Conservation (phyloP, 352 stramenopile genomes). For the Phytophthora foliorum region DNA sequence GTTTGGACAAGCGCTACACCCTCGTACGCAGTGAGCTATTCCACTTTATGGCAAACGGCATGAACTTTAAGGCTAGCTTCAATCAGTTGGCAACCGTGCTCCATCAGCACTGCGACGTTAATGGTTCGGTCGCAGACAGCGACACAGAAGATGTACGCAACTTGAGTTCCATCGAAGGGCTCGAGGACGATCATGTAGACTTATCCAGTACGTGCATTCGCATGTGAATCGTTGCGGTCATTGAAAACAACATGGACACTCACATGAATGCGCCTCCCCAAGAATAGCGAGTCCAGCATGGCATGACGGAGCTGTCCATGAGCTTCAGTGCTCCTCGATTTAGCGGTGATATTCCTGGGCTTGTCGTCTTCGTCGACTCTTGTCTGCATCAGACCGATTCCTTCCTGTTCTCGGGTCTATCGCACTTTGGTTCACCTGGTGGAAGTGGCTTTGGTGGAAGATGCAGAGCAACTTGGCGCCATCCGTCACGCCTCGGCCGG, state of each 20-base stretch:
- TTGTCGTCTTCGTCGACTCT: constrained; percentile 17
- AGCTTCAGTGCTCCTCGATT: constrained; percentile 5
- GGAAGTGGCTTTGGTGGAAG: constrained; percentile 8
- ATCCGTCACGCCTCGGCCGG: constrained; percentile 68
- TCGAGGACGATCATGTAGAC: constrained; percentile 16
- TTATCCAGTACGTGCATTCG: constrained; percentile 12
- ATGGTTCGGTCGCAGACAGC: constrained; percentile 8
- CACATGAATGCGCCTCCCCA: not conserved
- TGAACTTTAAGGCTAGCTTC: constrained; percentile 66
- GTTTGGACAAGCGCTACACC: constrained; percentile 78
- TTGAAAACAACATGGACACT: too few species aligned
- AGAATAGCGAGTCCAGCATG: constrained; percentile 7
- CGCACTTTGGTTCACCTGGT: not conserved
- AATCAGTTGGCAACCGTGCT: constrained; percentile 18
- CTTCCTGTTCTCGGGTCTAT: not conserved
- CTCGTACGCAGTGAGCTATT: constrained; percentile 74
- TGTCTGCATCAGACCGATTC: constrained; percentile 7
- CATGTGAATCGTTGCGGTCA: too few species aligned
- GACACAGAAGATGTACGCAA: constrained; percentile 18
- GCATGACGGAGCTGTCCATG: not conserved
- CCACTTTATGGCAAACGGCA: constrained; percentile 67
- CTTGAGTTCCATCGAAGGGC: constrained; percentile 25
- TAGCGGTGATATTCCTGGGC: constrained; percentile 31
- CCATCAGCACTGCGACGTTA: not conserved
- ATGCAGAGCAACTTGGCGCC: constrained; percentile 64